These are phyloP conservation scores for Rhexocercosporidium sp. DNA, from an alignment of 2,329 filamentous ascomycete species.

Conservation along the genomic window DNA sequence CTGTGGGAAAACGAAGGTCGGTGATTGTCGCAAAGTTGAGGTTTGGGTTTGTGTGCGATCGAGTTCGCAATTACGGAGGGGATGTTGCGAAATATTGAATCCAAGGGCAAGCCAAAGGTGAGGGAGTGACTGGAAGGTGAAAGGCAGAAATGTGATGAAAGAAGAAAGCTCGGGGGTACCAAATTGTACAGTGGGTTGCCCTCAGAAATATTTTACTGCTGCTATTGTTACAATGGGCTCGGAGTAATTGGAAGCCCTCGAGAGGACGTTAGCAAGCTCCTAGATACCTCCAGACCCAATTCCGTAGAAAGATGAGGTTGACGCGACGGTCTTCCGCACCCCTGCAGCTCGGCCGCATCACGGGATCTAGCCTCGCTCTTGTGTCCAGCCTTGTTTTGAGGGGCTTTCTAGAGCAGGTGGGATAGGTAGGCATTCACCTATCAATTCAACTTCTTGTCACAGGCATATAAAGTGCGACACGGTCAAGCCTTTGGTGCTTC, in stretches of 20 bases:
- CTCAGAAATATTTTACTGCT: neutral
- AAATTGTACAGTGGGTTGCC: neutral
- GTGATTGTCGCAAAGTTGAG: neutral
- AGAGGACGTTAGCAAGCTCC: conserved; percentile 7
- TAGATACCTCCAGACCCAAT: neutral
- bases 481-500: no score
- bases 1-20: neutral
- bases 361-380: neutral
- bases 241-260: neutral
- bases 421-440: neutral
- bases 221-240: conserved; percentile 1
- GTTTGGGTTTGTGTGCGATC: conserved; percentile 10
- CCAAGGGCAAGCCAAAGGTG: conserved; percentile 1
- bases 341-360: neutral
- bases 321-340: neutral
- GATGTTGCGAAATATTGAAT: neutral
- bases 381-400: neutral
- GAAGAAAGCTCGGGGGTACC: neutral
- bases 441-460: neutral
- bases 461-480: neutral
- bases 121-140: conserved; percentile 1
- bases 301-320: neutral
- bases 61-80: neutral
- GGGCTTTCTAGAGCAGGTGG: no score
- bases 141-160: conserved; percentile 6